A percentile compares a stretch with the other conserved stretches of the same genome.
Conservation (phyloP, 2,329 filamentous ascomycete species). For the Verticillium dahliae region DNA sequence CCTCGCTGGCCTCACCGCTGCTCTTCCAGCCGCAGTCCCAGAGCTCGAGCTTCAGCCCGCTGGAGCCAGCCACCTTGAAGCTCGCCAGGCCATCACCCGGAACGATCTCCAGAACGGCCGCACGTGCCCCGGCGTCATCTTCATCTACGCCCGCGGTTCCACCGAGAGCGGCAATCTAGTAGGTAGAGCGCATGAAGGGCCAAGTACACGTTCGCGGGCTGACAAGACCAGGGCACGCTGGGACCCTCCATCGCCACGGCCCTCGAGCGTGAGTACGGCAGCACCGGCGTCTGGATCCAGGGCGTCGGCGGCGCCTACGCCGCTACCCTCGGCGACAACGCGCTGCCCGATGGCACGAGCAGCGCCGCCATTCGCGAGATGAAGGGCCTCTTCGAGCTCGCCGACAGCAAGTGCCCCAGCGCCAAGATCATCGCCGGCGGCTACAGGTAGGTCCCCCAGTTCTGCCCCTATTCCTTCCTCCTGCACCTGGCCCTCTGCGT, state of each 20-base stretch:
- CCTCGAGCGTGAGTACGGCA: constrained; percentile 18
- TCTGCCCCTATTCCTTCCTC: no score
- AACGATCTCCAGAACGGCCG: constrained; percentile 1
- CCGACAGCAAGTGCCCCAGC: constrained; percentile 25
- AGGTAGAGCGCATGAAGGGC: not conserved
- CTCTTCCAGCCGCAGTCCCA: not conserved
- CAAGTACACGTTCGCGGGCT: not conserved
- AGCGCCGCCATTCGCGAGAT: constrained; percentile 21
- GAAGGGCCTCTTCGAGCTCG: constrained; percentile 23
- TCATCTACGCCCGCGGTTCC: constrained; percentile 31
- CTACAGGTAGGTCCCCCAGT: constrained; percentile 25
- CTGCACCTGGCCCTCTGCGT: no score
- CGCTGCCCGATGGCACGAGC: constrained; percentile 21
- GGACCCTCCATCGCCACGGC: constrained; percentile 19
- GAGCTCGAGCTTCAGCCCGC: not conserved
- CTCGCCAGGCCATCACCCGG: constrained; percentile 1
- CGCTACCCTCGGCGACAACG: constrained; percentile 23
- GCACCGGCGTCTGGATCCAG: constrained; percentile 28
- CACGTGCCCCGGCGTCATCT: constrained; percentile 19
- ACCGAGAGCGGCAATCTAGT: constrained; percentile 31
- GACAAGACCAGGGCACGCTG: constrained; percentile 6
- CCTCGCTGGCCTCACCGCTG: not conserved
- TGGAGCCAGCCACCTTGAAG: not conserved
- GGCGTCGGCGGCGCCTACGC: constrained; percentile 32
- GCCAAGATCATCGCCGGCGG: constrained; percentile 28